Evolutionary conservation across 2,329 filamentous ascomycete genomes (phyloP), one percentile per base, ranked within the genome.

Genomic region (Penicillium carneum): DNA sequence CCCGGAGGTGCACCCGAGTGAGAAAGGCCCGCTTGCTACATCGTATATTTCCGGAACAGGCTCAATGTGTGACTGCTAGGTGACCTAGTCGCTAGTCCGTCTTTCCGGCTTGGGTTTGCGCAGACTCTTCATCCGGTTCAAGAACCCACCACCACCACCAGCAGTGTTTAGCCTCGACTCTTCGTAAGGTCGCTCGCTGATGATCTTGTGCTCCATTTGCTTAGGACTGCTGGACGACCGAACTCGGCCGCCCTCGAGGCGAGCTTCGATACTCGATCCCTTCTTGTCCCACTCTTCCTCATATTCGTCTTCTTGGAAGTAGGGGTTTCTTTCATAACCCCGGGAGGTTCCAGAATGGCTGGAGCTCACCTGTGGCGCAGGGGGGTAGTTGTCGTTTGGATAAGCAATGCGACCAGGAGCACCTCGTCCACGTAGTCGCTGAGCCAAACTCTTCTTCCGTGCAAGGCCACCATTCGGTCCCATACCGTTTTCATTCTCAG

Each of bases 381-480:
- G 71, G 26, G 53, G 52, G 11, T 69, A 67, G 60, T 69, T 68
- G 9, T 89, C 87, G 18, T 48, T 51, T 0, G 86, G 84, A 65
- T 84, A 87, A 6, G 80, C 82, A 59, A 87, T 76, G 48, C 90
- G 84, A 42, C 87, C 85, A 29, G 86, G 81, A n/a, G 55, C 38
- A 23, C 33, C 34, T 47, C 88, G 93, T 66, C 91, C 90, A 42
- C 93, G 90, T 75, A 99, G 90, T 58, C 93, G 91, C 75, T 97
- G 93, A 2, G 93, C 95, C 62, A 99, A 83, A 31, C 93, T 97
- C 82, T 97, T 97, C 84, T 97, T 98, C 62, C 95, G 88, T 68
- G 90, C 88, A 43, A 99, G 79, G 4, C 90, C 90, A 5, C 84
- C 83, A 33, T 79, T 78, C 18, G 75, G 63, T 26, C 73, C 63